A percentile compares a stretch with the other conserved stretches of the same genome.
Conservation (phyloP, 2,329 filamentous ascomycete genomes). For the Ophiostoma himal-ulmi region DNA sequence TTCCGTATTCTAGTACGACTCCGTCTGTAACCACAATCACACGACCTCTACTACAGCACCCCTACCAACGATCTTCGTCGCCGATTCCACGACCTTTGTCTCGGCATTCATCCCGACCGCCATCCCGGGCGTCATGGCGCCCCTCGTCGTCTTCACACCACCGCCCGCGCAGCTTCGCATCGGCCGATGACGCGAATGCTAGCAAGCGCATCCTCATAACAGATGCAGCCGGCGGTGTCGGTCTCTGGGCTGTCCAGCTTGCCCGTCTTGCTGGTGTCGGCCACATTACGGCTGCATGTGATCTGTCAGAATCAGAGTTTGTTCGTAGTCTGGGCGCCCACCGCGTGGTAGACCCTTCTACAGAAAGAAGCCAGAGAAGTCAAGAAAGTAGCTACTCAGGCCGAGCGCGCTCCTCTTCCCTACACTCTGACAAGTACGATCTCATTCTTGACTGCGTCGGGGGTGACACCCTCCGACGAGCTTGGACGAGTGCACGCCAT, state of each 20-base stretch:
- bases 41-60: background rate
- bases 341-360: background rate
- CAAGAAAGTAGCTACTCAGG: background rate
- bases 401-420: background rate
- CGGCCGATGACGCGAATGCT: background rate
- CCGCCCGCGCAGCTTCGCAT: background rate
- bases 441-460: background rate
- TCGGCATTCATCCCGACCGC: background rate
- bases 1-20: background rate
- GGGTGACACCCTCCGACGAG: background rate
- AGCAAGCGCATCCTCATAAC: background rate
- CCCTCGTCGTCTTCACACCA: background rate
- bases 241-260: background rate
- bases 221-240: background rate
- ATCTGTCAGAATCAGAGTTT: background rate
- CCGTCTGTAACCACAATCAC: background rate
- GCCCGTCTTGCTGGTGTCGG: background rate
- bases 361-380: background rate
- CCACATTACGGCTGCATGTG: background rate
- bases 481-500: background rate
- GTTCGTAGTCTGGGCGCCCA: background rate
- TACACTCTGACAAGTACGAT: background rate
- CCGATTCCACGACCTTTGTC: background rate
- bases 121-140: background rate
- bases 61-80: background rate